Base-by-base conservation (phyloP, 352 stramenopile species). In the Phytophthora sp. region DNA sequence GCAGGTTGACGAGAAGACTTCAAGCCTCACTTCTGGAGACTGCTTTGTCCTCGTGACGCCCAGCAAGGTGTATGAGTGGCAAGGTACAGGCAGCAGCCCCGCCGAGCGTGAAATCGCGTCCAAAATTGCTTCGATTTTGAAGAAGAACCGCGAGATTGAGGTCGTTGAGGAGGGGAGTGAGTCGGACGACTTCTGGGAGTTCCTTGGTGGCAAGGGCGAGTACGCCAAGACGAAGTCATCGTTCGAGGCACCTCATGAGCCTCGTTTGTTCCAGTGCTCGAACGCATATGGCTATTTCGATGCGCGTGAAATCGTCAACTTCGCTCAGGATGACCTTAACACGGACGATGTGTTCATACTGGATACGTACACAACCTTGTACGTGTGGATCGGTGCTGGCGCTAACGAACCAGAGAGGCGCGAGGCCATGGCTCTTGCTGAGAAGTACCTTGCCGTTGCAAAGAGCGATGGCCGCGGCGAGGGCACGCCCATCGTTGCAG, bases 311-410 rank as follows among this genome's bases (percentile, higher is more conserved):
- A 88, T 97, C 51, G 72, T 86, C 45, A 76, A 88, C 72, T 98
- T 97, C 62, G 79, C 87, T 3, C 91, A 98, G 72, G 88, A 94
- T 58, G 93, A 98, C 58, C 76, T 98, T 31, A 95, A 94, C 69
- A 77, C 84, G 7, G 88, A 96, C 44, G 91, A 98, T 52, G 89
- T 98, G 21, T 97, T 97, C 69, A 77, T 98, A 11, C 68, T 98
- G 10, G 91, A 98, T 72, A 92, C 85, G 48, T 96, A 91, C 72
- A 94, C 86, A 50, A 86, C 76, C 27, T 70, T 98, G 45, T 98
- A 94, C 66, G 78, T 98, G 12, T 98, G 92, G 92, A 88, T 97
- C 35, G 92, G 92, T 55, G 59, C 62, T 34, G 77, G 82, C 55
- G 85, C 84, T 4, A 95, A 90, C 51, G 82, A 93, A 26, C 38